A percentile compares a stretch with the other conserved stretches of the same genome.
phyloP scores from a whole-genome alignment of 2,329 filamentous ascomycete genomes.

The Xylariaceae sp. region DNA sequence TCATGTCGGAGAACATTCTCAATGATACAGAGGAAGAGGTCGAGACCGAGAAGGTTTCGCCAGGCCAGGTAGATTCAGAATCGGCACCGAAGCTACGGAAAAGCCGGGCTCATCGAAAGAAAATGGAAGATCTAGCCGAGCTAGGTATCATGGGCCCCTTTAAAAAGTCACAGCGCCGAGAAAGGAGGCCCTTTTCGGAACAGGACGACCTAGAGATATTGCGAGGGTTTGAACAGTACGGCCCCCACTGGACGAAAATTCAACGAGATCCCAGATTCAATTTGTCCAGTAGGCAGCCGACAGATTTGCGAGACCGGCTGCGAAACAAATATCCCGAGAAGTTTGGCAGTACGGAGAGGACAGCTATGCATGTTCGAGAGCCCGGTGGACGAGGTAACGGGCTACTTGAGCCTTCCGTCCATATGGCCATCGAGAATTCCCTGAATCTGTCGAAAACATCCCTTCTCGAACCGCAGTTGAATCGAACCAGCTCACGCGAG shows the following conservation, averaged over 20 bases:
- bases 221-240: conserved; percentile 54
- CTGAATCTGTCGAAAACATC: conserved; percentile 37
- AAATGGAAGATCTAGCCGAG: conserved; percentile 49
- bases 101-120: conserved; percentile 50
- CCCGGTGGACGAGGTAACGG: conserved; percentile 36
- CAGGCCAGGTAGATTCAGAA: conserved; percentile 34
- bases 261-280: conserved; percentile 55
- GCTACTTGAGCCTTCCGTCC: conserved; percentile 48
- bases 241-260: conserved; percentile 61
- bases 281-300: conserved; percentile 55
- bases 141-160: conserved; percentile 59
- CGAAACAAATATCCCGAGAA: conserved; percentile 59
- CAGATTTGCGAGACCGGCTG: conserved; percentile 57
- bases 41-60: conserved; percentile 23
- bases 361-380: conserved; percentile 43
- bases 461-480: conserved; percentile 37
- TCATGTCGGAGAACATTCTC: conserved; percentile 53
- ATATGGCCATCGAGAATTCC: conserved; percentile 45
- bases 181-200: conserved; percentile 56
- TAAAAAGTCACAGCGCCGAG: conserved; percentile 55
- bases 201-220: conserved; percentile 59
- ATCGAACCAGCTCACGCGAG: conserved; percentile 41
- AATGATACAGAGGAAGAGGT: conserved; percentile 40
- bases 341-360: conserved; percentile 53
- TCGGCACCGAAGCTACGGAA: conserved; percentile 41